Conservation (phyloP, 108 stramenopile species). For the Conticribra guillardii region DNA sequence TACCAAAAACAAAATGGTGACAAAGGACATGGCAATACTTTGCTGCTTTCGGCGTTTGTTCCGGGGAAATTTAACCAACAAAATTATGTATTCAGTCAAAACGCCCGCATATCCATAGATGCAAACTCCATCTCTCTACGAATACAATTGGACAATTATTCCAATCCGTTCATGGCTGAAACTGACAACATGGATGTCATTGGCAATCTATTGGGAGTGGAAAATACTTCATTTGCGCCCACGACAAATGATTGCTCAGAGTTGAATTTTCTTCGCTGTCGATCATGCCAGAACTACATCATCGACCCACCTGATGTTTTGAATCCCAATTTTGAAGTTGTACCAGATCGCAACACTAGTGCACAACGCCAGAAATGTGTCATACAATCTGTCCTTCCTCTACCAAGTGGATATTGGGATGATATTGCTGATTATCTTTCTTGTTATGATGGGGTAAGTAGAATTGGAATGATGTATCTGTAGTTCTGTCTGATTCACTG, state of each 20-base stretch:
- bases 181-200: constrained; percentile 4
- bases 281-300: constrained; percentile 58
- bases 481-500: neutral
- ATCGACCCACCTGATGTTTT: constrained; percentile 9
- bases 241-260: constrained; percentile 11
- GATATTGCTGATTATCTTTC: constrained; percentile 84
- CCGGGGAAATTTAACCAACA: neutral
- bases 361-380: constrained; percentile 5
- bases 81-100: neutral
- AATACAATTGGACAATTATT: constrained; percentile 16
- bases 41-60: constrained; percentile 12
- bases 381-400: constrained; percentile 47
- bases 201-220: constrained; percentile 26
- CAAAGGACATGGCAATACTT: neutral
- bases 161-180: neutral
- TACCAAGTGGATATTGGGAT: constrained; percentile 83
- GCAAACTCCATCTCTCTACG: constrained; percentile 34
- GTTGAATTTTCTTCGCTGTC: constrained; percentile 53
- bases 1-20: neutral
- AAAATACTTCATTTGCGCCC: constrained; percentile 14
- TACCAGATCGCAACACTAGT: too few species aligned
- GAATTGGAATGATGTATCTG: neutral
- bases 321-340: too few species aligned
- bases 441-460: constrained; percentile 62
- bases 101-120: constrained; percentile 19